Conservation (phyloP, 495 filamentous ascomycete species). For the Penicillium silybi region DNA sequence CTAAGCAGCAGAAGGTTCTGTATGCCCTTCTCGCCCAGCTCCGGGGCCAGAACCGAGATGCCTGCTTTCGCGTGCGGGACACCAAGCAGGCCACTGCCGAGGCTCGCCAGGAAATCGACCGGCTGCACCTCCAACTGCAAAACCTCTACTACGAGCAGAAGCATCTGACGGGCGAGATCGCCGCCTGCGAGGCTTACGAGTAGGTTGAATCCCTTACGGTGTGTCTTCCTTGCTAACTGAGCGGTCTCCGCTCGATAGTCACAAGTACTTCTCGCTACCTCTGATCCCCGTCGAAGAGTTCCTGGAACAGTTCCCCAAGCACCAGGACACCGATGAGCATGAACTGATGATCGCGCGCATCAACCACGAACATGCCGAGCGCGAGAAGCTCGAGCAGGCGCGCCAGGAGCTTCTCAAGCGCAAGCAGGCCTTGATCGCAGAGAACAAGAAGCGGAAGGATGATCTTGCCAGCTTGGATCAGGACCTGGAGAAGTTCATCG, state of each 20-base stretch:
- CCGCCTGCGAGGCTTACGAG: constrained; percentile 89
- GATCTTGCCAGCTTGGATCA: constrained; percentile 84
- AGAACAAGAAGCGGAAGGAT: constrained; percentile 94
- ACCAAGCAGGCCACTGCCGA: constrained; percentile 86
- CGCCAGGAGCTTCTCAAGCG: constrained; percentile 81
- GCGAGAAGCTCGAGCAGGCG: constrained; percentile 81
- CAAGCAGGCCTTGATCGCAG: constrained; percentile 86
- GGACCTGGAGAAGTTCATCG: constrained; percentile 87
- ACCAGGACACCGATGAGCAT: constrained; percentile 63
- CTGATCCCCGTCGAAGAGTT: constrained; percentile 83
- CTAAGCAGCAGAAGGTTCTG: constrained; percentile 75
- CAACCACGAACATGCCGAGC: constrained; percentile 81
- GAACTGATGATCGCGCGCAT: constrained; percentile 88
- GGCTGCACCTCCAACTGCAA: constrained; percentile 85
- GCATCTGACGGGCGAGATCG: constrained; percentile 85
- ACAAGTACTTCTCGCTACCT: constrained; percentile 81
- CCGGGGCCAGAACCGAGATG: constrained; percentile 76
- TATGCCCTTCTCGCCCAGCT: constrained; percentile 76
- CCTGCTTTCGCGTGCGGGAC: constrained; percentile 73
- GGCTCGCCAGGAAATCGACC: constrained; percentile 84
- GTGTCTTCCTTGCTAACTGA: constrained; percentile 7
- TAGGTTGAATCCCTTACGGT: constrained; percentile 43
- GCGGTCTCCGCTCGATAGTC: constrained; percentile 46
- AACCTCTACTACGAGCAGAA: constrained; percentile 96
- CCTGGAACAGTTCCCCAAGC: constrained; percentile 71